phyloP scores from a whole-genome alignment of 1,284 basidiomycete genomes.

The Boletus sp. region DNA sequence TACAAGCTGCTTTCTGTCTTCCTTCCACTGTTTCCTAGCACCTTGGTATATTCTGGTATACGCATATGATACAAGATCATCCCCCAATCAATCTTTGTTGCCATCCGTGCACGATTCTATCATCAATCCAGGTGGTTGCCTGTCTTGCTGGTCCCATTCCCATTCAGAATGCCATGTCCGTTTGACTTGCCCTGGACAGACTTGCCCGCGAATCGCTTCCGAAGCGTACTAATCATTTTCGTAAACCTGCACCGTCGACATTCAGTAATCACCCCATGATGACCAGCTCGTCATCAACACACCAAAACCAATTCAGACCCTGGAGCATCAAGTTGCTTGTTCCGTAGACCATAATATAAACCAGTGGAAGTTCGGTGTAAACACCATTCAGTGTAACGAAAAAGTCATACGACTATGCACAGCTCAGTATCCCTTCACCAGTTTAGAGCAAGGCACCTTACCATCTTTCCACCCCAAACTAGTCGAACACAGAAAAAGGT shows the following conservation, averaged over 20 bases:
- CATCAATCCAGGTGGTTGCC: constrained; percentile 14
- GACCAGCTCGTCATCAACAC: constrained; percentile 3
- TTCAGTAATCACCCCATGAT: not conserved
- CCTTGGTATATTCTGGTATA: constrained; percentile 21
- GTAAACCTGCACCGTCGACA: constrained; percentile 48
- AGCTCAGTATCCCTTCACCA: constrained; percentile 6
- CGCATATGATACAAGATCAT: constrained; percentile 1
- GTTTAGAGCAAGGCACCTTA: constrained; percentile 31
- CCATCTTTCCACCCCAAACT: constrained; percentile 63
- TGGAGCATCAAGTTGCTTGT: constrained; percentile 61
- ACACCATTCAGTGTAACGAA: constrained; percentile 51
- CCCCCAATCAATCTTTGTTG: not conserved
- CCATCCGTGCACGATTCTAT: not conserved
- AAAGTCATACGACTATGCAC: constrained; percentile 59
- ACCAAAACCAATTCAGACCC: constrained; percentile 73
- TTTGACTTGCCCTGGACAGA: constrained; percentile 13
- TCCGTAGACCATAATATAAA: constrained; percentile 50
- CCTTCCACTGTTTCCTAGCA: constrained; percentile 9
- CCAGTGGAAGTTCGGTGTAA: constrained; percentile 46
- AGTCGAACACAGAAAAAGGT: constrained; percentile 65
- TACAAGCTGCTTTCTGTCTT: constrained; percentile 50
- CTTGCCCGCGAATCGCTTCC: constrained; percentile 46
- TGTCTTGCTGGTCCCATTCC: constrained; percentile 18
- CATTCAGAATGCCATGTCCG: constrained; percentile 13
- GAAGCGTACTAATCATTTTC: constrained; percentile 63